phyloP scores from a whole-genome alignment of 306 rosid species.

The Sicyos edulis region DNA sequence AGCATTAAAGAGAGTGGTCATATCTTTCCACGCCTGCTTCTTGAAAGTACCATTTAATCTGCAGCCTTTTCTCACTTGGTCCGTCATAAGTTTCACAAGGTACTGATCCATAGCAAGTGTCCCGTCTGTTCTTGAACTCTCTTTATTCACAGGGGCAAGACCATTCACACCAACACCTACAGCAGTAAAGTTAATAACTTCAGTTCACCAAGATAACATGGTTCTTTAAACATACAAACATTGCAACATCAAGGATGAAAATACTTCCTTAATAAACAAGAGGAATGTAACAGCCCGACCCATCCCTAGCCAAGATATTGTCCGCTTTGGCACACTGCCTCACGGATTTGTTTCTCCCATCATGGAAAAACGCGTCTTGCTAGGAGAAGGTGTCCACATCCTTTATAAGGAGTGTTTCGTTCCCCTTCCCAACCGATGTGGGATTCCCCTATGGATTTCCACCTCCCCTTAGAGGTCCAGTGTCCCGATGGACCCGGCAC shows the following conservation, averaged over 20 bases:
- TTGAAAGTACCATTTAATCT: conserved; percentile 28
- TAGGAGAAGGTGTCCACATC: no score
- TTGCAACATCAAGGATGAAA: not conserved
- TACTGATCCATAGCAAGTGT: conserved; percentile 36
- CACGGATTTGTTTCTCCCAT: no score
- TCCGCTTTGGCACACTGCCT: no score
- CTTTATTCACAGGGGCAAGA: conserved; percentile 25
- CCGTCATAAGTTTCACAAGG: conserved; percentile 49
- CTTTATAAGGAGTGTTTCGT: no score
- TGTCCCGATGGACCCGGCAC: no score
- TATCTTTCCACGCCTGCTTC: conserved; percentile 43
- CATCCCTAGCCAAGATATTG: no score
- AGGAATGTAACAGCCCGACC: no score
- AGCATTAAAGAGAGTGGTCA: conserved; percentile 38
- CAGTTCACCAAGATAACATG: conserved; percentile 8
- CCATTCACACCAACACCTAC: conserved; percentile 32
- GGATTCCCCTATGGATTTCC: no score
- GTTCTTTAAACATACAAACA: not conserved
- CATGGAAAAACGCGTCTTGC: no score
- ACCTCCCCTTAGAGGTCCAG: no score
- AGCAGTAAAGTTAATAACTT: conserved; percentile 8
- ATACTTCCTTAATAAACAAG: not conserved
- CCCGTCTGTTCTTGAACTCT: conserved; percentile 32
- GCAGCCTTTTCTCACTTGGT: conserved; percentile 37
- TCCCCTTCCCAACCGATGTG: no score